Base-by-base conservation (phyloP, 352 stramenopile genomes). In the Pythium guiyangense region DNA sequence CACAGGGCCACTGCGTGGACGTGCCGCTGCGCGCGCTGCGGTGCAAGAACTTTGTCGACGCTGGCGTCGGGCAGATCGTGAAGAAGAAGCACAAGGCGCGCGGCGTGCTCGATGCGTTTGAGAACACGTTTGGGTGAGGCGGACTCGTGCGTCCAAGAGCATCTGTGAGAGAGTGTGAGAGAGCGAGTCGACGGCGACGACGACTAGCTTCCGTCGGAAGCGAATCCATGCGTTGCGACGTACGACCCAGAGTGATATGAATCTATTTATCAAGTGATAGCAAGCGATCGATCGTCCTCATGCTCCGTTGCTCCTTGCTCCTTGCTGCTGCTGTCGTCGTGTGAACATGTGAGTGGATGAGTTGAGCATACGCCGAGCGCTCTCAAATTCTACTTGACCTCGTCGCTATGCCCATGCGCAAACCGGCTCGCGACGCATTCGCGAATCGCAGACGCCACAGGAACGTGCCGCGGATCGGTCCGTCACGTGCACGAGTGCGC, bases 1-100 rank as follows among this genome's bases (percentile, higher is more conserved):
- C 66, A 2, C 67, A 73, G 27, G 75, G 75, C 11, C 57, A 74
- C 42, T 43, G 39, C 3, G 73, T 77, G 4, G 81, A 92, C 57
- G 81, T 91, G 15, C 57, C 75, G 34, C 67, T 92, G 45, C 77
- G 79, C 6, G 71, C 77, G 29, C 66, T 92, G 49, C 79, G 81
- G 2, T 71, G 64, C 60, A 83, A 86, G 54, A 79, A 88, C 59
- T 90, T 89, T 53, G 67, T 90, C 15, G 69, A 73, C 20, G 73
- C 73, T 35, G 75, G 75, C 22, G 61, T 74, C 3, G 70, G 75
- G 5, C 73, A 78, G 54, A 72, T 83, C 26, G 52, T 79, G 22
- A 81, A 79, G 66, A 85, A 81, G 62, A 81, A 81, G 43, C 45
- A 60, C 29, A 63, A 62, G 18, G 42, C 40, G 50, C 60, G 55